A percentile compares a stretch with the other conserved stretches of the same genome.
These are phyloP conservation scores for Xylariaceae sp. DNA, from an alignment of 2,329 filamentous ascomycete species.

Conservation along the genomic window DNA sequence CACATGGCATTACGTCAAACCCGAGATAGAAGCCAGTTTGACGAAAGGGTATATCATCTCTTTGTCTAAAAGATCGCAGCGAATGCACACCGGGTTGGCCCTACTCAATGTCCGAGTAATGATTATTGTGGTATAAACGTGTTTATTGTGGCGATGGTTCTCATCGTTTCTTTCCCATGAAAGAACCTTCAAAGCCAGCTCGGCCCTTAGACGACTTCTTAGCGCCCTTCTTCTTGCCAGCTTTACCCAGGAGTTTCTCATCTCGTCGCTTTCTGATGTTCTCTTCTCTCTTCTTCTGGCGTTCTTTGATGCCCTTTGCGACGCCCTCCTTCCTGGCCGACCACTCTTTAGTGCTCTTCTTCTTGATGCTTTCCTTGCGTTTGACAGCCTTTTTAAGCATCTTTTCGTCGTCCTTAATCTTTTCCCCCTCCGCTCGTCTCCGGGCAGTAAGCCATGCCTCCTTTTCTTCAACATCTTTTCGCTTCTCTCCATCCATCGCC, in stretches of 20 bases:
- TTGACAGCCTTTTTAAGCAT: constrained; percentile 94
- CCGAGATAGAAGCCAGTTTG: background rate
- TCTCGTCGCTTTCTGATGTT: constrained; percentile 78
- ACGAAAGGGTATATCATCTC: background rate
- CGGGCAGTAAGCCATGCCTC: constrained; percentile 92
- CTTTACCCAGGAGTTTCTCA: constrained; percentile 68
- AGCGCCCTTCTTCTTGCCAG: constrained; percentile 61
- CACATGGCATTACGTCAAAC: background rate
- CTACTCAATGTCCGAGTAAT: background rate
- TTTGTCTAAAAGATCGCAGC: background rate
- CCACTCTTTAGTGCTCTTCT: constrained; percentile 92
- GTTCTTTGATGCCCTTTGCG: constrained; percentile 76
- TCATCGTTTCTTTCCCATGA: constrained; percentile 58
- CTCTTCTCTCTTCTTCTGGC: constrained; percentile 82
- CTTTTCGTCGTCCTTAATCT: constrained; percentile 83
- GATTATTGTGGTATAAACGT: constrained; percentile 2
- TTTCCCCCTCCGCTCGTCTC: constrained; percentile 86
- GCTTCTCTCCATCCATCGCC: constrained; percentile 78
- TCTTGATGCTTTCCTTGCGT: constrained; percentile 87
- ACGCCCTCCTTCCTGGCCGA: constrained; percentile 75
- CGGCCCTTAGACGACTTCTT: constrained; percentile 53
- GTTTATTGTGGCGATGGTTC: constrained; percentile 4
- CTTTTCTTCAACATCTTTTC: constrained; percentile 88
- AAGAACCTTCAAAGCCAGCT: constrained; percentile 73
- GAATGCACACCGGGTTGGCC: constrained; percentile 21